These are phyloP conservation scores for Diospyros lotus DNA, from an alignment of 148 eudicot species.

Conservation along the genomic window DNA sequence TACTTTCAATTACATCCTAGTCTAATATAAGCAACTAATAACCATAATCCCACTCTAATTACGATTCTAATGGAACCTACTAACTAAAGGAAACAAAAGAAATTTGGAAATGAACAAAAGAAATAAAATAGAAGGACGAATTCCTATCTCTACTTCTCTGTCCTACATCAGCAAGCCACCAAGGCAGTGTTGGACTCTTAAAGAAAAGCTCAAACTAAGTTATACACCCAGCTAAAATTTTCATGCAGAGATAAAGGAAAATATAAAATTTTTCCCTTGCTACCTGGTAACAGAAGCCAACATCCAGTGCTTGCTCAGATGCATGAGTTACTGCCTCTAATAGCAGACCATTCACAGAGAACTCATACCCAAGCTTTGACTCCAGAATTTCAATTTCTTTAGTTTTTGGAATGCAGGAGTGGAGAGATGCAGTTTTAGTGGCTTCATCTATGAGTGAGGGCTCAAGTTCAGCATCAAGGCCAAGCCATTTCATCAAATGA, in stretches of 20 bases:
- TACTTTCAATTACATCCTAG: no score
- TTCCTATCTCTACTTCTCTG: no score
- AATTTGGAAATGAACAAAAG: no score
- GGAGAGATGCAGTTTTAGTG: conserved; percentile 56
- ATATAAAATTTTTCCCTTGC: background rate
- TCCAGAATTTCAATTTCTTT: conserved; percentile 55
- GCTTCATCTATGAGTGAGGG: conserved; percentile 55
- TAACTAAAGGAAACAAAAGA: no score
- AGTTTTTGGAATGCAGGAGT: conserved; percentile 37
- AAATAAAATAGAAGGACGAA: background rate
- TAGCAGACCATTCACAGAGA: conserved; percentile 68
- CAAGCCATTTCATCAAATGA: conserved; percentile 84
- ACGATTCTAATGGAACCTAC: no score
- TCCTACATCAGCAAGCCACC: no score
- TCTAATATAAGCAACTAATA: no score
- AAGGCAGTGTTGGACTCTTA: no score
- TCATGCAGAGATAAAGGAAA: background rate
- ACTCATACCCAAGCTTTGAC: conserved; percentile 63
- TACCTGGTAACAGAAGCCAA: conserved; percentile 64
- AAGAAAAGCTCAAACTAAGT: background rate
- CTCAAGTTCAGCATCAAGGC: conserved; percentile 52
- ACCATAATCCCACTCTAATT: no score
- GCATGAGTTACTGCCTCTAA: conserved; percentile 85
- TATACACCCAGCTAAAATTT: background rate
- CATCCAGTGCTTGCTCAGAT: conserved; percentile 39